These are phyloP conservation scores for Mycena rosella DNA, from an alignment of 768 basidiomycete species.

Conservation along the genomic window DNA sequence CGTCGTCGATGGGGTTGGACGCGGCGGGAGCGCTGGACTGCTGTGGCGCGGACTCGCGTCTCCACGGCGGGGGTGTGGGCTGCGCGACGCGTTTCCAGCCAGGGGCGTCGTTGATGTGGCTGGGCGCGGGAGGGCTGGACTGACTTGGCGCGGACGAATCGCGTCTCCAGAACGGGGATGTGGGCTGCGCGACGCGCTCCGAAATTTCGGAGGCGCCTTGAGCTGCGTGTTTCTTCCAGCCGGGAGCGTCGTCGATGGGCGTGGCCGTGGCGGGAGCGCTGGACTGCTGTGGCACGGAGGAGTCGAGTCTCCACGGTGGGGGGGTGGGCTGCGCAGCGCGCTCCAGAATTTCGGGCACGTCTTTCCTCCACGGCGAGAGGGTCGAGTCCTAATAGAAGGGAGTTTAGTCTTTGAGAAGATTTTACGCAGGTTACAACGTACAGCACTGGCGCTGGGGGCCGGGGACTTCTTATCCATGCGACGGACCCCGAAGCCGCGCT, in stretches of 20 bases:
- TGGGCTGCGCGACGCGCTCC: neutral
- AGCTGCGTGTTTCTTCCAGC: no score
- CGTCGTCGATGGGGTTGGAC: neutral
- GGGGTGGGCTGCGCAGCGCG: conserved; percentile 8
- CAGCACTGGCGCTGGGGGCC: neutral
- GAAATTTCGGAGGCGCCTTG: neutral
- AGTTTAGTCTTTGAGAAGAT: conserved; percentile 12
- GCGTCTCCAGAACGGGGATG: no score
- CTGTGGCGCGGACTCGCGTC: neutral
- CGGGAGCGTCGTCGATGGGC: conserved; percentile 9
- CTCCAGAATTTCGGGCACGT: neutral
- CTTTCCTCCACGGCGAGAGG: conserved; percentile 9
- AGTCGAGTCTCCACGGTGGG: conserved; percentile 5
- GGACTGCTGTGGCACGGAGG: neutral
- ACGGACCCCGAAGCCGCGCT: conserved; percentile 14
- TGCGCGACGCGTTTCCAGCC: no score
- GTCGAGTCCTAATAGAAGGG: conserved; percentile 5
- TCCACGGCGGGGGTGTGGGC: conserved; percentile 17
- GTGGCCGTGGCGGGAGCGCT: neutral
- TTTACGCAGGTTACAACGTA: conserved; percentile 7
- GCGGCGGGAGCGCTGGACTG: neutral
- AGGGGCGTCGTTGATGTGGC: no score
- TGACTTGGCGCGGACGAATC: no score
- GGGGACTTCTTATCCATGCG: neutral
- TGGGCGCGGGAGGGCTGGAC: no score